phyloP scores from a whole-genome alignment of 768 basidiomycete species.

The Pholiota conissans region DNA sequence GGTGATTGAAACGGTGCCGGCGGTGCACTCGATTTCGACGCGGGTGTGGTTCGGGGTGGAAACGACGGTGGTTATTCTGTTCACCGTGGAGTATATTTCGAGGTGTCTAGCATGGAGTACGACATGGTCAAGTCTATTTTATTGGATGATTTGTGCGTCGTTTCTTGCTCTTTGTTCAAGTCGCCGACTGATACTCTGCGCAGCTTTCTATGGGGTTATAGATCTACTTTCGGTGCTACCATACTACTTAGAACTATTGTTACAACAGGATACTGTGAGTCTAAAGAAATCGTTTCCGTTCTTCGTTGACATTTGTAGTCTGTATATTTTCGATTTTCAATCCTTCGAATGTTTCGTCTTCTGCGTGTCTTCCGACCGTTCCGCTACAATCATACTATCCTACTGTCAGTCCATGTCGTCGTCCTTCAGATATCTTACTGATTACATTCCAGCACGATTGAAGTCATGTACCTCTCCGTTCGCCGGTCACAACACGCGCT shows the following conservation, averaged over 20 bases:
- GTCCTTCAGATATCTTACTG: not conserved
- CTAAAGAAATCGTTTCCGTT: not conserved
- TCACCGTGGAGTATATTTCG: constrained; percentile 82
- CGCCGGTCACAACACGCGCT: constrained; percentile 83
- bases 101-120: constrained; percentile 76
- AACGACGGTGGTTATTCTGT: constrained; percentile 79
- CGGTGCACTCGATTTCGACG: constrained; percentile 67
- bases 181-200: constrained; percentile 13
- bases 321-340: constrained; percentile 87
- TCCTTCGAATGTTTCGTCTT: constrained; percentile 86
- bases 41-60: constrained; percentile 87
- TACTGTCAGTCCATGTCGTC: constrained; percentile 54
- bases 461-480: constrained; percentile 91
- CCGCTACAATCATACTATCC: constrained; percentile 77
- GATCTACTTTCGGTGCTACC: constrained; percentile 86
- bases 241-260: constrained; percentile 83
- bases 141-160: constrained; percentile 67
- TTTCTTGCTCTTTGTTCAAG: not conserved
- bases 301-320: constrained; percentile 43
- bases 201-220: constrained; percentile 81
- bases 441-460: constrained; percentile 62
- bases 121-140: constrained; percentile 57
- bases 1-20: constrained; percentile 77
- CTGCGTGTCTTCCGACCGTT: constrained; percentile 90
- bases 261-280: constrained; percentile 81